Evolutionary conservation across 345 rosid genomes (phyloP), one percentile per base, ranked within the genome.

Genomic region (Lumnitzera racemosa): DNA sequence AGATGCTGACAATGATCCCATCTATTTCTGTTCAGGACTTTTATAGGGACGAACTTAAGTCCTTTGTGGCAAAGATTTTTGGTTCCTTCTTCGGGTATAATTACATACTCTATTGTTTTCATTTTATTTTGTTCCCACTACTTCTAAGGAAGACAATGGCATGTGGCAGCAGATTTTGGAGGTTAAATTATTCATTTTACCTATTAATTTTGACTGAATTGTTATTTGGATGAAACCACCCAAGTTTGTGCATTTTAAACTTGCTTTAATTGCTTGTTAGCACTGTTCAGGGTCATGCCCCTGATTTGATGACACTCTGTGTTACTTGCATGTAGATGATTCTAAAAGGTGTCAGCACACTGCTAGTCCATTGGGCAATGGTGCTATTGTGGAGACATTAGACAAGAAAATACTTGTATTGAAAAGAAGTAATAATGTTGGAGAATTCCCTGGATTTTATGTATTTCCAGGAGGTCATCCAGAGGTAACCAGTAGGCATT

Each of bases 381-480:
- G 83, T 53, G 96, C 97, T 49, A 49, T 86, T 63, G 72, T 85
- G 3, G 96, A 85, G 74, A 81, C 97, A 64, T 65, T 74, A 67
- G 97, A 92, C 75, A 66, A 81, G 62, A 84, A 79, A 84, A 73
- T 89, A 57, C 73, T 87, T 31, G 71, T 87, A 53, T 69, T 89
- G 68, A 77, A 75, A 68, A 83, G 96, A 75, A 92, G 98, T 80
- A 49, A 85, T 48, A 83, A 87, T 73, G 96, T 89, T 47, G 97
- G 96, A 51, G 98, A 92, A 62, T 92, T 89, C 78, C 94, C 98
- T 53, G 90, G 96, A 31, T 81, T 89, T 69, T 84, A 78, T 55
- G 98, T 89, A 53, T 89, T 89, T 48, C 97, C 97, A 13, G 97
- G 97, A 56, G 97, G 96, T 25, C 96, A 92, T 77, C 97, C 96